Conservation (phyloP, 768 basidiomycete species). For the Pleurotus sapidus region DNA sequence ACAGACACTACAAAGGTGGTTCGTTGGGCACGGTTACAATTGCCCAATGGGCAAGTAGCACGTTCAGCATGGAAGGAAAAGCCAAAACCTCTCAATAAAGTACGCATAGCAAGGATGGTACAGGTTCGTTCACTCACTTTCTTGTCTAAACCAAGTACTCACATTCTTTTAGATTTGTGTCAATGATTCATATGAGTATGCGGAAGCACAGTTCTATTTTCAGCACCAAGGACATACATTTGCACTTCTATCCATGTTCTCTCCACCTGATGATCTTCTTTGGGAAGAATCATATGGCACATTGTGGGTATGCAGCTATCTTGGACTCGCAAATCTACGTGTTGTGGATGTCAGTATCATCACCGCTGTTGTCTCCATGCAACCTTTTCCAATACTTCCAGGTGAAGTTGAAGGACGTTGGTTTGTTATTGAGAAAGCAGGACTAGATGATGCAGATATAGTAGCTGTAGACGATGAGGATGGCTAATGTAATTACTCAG, state of each 20-base stretch:
- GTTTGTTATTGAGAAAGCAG: slow-evolving; percentile 3
- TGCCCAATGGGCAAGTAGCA: slow-evolving; percentile 22
- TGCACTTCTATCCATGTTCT: slow-evolving; percentile 9
- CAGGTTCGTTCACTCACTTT: not conserved
- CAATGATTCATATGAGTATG: not conserved
- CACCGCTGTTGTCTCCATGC: slow-evolving; percentile 11
- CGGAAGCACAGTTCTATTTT: slow-evolving; percentile 8
- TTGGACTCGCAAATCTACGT: not conserved
- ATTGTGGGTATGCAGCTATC: slow-evolving; percentile 4
- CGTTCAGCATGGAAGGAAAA: slow-evolving; percentile 17
- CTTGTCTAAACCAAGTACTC: not conserved
- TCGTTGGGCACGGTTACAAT: slow-evolving; percentile 18
- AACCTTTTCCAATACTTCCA: not conserved
- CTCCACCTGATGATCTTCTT: slow-evolving; percentile 5
- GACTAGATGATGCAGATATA: not conserved
- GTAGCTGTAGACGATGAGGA: not conserved
- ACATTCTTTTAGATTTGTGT: not conserved
- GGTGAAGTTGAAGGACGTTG: not conserved
- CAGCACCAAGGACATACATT: not conserved
- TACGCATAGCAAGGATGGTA: slow-evolving; percentile 3
- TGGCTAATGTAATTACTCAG: too few relatives aligned
- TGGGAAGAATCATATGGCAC: slow-evolving; percentile 10
- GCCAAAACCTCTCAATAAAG: not conserved
- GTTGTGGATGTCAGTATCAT: slow-evolving; percentile 13
- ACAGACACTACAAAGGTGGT: not conserved